Evolutionary conservation across 306 rosid genomes (phyloP).

Genomic region (Chamaecrista fasciculata): DNA sequence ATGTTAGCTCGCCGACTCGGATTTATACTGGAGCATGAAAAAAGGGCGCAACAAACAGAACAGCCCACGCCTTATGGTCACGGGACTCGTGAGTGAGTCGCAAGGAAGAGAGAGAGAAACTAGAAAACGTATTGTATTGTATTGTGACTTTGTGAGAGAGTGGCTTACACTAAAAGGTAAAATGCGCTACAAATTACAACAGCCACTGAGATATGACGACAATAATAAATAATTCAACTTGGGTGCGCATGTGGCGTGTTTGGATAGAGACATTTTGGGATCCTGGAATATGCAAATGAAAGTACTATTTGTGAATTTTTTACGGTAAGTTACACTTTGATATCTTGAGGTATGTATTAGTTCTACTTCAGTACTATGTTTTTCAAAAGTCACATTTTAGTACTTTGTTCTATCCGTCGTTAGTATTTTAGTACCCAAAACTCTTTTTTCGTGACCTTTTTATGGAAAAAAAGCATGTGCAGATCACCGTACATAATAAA

Average conservation of each 20-base stretch:
- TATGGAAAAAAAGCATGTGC: too few species aligned
- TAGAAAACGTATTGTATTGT: too few species aligned
- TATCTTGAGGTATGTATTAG: too few species aligned
- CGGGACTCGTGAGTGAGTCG: not conserved
- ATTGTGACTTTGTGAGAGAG: too few species aligned
- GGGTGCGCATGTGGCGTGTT: slow-evolving; percentile 17
- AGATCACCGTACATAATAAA: too few species aligned
- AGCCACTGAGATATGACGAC: not conserved
- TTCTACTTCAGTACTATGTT: too few species aligned
- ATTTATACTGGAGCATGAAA: slow-evolving; percentile 13
- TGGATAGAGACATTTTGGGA: slow-evolving; percentile 25
- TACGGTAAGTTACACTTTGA: too few species aligned
- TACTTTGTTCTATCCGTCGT: too few species aligned
- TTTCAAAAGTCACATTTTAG: too few species aligned
- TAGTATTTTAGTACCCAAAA: too few species aligned
- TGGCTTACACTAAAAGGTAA: too few species aligned
- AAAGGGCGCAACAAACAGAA: not conserved
- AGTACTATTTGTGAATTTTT: slow-evolving; percentile 25
- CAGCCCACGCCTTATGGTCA: not conserved
- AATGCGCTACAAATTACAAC: not conserved
- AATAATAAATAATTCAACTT: not conserved
- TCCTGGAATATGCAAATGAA: slow-evolving; percentile 43
- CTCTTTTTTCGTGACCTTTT: too few species aligned
- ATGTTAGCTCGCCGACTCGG: not conserved
- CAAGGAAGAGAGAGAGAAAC: not conserved